Percentiles rank a stretch among this genome's conserved stretches.
Evolutionary conservation across 2,329 filamentous ascomycete species (phyloP).

Genomic region (Dothideomycetes sp.): DNA sequence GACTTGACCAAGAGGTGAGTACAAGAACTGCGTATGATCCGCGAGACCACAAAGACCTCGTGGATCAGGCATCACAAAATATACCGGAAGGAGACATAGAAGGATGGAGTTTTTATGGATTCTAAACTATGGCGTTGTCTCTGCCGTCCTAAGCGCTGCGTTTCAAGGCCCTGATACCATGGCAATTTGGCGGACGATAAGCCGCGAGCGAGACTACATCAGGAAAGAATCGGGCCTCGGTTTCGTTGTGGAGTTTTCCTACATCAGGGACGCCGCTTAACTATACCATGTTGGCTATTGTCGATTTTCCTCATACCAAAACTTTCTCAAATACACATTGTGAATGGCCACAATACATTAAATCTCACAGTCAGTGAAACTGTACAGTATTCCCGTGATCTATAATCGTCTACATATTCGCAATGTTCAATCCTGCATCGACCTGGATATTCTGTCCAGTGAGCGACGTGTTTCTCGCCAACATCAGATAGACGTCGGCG

Average conservation of each 20-base stretch:
- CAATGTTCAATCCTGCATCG: constrained; percentile 11
- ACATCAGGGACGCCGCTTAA: not conserved
- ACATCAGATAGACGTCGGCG: constrained; percentile 44
- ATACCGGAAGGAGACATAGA: constrained; percentile 31
- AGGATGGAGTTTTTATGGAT: constrained; percentile 56
- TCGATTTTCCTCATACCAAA: not conserved
- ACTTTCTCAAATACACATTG: not conserved
- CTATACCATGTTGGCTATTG: not conserved
- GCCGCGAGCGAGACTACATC: not conserved
- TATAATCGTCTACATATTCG: constrained; percentile 3
- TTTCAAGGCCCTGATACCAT: too few relatives aligned
- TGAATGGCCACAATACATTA: not conserved
- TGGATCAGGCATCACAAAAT: not conserved
- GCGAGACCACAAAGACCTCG: not conserved
- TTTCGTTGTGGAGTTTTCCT: too few relatives aligned
- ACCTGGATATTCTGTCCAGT: too few relatives aligned
- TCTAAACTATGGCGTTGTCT: constrained; percentile 18
- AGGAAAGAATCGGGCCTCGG: not conserved
- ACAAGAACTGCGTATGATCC: constrained; percentile 19
- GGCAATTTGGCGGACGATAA: not conserved
- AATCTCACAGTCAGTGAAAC: not conserved
- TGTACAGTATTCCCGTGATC: not conserved
- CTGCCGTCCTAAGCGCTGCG: not conserved
- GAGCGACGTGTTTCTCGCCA: too few relatives aligned
- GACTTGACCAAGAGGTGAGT: constrained; percentile 51